Evolutionary conservation across 176 grass and related monocot genomes (phyloP).

Genomic region (Hordeum vulgare): DNA sequence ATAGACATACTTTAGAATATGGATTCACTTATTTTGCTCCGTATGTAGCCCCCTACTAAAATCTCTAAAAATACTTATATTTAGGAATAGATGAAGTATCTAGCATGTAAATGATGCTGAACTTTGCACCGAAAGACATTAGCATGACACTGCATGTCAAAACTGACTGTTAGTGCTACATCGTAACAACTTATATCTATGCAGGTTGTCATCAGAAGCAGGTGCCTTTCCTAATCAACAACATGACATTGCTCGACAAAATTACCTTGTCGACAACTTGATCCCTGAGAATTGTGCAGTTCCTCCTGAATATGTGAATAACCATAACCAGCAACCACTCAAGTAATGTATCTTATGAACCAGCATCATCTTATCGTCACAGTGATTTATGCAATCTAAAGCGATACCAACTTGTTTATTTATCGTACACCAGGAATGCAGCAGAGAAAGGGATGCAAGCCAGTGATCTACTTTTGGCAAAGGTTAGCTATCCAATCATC

Average conservation of each 20-base stretch:
- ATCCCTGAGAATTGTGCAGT: constrained; percentile 22
- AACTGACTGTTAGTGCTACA: neutral
- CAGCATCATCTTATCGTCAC: neutral
- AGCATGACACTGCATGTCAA: neutral
- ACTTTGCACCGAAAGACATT: neutral
- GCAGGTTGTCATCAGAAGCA: constrained; percentile 61
- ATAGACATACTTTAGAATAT: no score
- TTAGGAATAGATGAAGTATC: no score
- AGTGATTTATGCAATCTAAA: constrained; percentile 6
- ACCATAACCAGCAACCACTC: constrained; percentile 39
- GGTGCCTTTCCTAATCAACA: constrained; percentile 42
- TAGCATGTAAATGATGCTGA: neutral
- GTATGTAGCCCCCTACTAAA: no score
- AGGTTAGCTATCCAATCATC: constrained; percentile 27
- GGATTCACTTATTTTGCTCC: no score
- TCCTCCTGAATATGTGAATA: constrained; percentile 29
- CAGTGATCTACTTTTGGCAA: constrained; percentile 55
- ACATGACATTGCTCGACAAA: constrained; percentile 34
- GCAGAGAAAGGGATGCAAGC: constrained; percentile 65
- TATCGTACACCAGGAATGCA: constrained; percentile 43
- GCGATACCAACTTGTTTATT: constrained; percentile 9
- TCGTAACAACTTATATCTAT: neutral
- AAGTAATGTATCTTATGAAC: constrained; percentile 28
- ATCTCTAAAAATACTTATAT: no score
- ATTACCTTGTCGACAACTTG: constrained; percentile 31